These are phyloP conservation scores for Nemania sp. DNA, from an alignment of 2,329 filamentous ascomycete species.

Conservation along the genomic window DNA sequence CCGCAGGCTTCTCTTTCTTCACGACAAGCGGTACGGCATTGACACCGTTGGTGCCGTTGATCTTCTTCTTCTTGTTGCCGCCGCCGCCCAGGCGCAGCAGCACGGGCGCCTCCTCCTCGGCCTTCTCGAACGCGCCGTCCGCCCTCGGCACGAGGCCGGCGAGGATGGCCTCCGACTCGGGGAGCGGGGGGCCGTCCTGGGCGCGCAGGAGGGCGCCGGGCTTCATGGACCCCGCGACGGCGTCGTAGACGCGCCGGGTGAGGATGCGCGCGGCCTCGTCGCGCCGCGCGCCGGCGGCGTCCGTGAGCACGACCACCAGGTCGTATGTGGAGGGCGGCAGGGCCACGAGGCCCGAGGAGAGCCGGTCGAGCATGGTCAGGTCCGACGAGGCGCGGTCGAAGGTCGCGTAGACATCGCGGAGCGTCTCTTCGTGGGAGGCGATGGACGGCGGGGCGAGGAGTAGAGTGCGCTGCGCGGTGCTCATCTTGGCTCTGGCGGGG, in stretches of 20 bases:
- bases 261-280: constrained; percentile 69
- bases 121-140: constrained; percentile 72
- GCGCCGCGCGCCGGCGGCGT: constrained; percentile 68
- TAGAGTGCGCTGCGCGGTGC: constrained; percentile 62
- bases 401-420: constrained; percentile 70
- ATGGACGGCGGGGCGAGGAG: constrained; percentile 90
- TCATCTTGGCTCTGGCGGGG: constrained; percentile 30
- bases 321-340: constrained; percentile 82
- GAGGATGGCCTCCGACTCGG: constrained; percentile 71
- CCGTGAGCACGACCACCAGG: constrained; percentile 80
- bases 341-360: constrained; percentile 78
- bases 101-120: constrained; percentile 63
- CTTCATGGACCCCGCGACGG: constrained; percentile 72
- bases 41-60: constrained; percentile 34
- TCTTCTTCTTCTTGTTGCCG: constrained; percentile 51
- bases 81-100: constrained; percentile 67
- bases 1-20: constrained; percentile 56
- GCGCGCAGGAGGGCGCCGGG: constrained; percentile 68
- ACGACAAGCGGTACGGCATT: constrained; percentile 38
- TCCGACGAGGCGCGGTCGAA: constrained; percentile 80
- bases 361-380: constrained; percentile 95
- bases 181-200: constrained; percentile 66
- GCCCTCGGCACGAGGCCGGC: constrained; percentile 72
- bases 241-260: constrained; percentile 67
- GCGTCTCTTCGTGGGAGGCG: constrained; percentile 78